Evolutionary conservation across 1,139 yeast genomes (phyloP).

Genomic region (Yamadazyma siamensis): DNA sequence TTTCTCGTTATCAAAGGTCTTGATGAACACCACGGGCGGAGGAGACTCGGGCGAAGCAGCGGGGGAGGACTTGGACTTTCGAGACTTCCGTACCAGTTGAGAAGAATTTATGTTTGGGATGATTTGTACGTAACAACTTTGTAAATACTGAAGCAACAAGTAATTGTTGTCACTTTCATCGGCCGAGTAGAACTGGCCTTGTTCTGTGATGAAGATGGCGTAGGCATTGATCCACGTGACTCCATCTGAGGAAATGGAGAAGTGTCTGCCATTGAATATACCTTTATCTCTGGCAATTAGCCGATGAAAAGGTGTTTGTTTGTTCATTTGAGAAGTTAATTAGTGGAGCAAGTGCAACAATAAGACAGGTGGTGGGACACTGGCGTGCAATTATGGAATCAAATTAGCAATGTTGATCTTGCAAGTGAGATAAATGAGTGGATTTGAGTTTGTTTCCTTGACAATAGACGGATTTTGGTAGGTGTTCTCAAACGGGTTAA

Average conservation of each 20-base stretch:
- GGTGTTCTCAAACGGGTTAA: not conserved
- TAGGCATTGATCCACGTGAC: slow-evolving; percentile 35
- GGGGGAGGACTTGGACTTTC: slow-evolving; percentile 5
- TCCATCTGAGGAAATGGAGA: slow-evolving; percentile 37
- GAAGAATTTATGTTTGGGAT: slow-evolving; percentile 21
- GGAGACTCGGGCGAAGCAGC: slow-evolving; percentile 1
- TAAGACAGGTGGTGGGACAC: not conserved
- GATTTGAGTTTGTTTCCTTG: not conserved
- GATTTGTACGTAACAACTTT: slow-evolving; percentile 41
- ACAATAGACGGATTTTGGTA: not conserved
- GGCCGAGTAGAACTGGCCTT: slow-evolving; percentile 35
- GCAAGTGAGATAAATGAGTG: not conserved
- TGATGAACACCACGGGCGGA: slow-evolving; percentile 46
- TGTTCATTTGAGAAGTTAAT: slow-evolving; percentile 4
- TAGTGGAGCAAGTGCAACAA: not conserved
- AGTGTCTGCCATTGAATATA: slow-evolving; percentile 31
- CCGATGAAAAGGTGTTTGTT: slow-evolving; percentile 19
- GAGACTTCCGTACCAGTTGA: slow-evolving; percentile 4
- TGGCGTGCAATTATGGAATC: not conserved
- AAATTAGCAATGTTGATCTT: too few species aligned
- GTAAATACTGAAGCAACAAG: slow-evolving; percentile 35
- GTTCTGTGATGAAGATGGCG: slow-evolving; percentile 31
- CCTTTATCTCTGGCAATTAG: slow-evolving; percentile 35
- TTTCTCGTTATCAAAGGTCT: slow-evolving; percentile 44
- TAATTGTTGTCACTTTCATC: slow-evolving; percentile 34